Evolutionary conservation across 2,329 filamentous ascomycete species (phyloP), one percentile per base, ranked within the genome.

Genomic region (Raffaelea deltoideospora): DNA sequence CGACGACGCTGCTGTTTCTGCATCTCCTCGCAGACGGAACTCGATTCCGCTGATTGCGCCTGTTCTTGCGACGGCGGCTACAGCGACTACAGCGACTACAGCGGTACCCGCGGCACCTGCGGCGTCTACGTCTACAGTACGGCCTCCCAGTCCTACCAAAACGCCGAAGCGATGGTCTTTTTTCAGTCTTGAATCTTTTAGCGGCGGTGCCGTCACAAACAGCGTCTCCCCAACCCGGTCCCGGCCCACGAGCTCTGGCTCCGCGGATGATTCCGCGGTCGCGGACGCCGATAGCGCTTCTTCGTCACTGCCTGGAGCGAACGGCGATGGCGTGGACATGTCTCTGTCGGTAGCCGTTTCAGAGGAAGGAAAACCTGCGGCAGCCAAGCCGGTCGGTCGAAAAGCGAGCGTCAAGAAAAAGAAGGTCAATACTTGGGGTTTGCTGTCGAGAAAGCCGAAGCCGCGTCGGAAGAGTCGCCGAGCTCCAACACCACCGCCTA

Each of bases 401-500:
- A 57, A 56, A 37, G 36, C 49, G 23, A 50, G 50, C 41, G 57
- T 53, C 44, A 58, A 57, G 43, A 53, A 77, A 50, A 86, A 83
- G 58, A 81, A 77, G 50, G 81, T 88, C 40, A 80, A 76, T 76
- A 72, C 74, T 15, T 76, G 75, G 23, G 72, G 74, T 3, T 78
- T 81, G 39, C 60, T 85, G 8, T 71, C 72, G 14, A 64, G 70
- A 5, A 80, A 76, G 44, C 59, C 67, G 1, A 79, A 72, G 41
- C 50, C 63, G 15, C 61, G 64, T 14, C 50, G 44, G 60, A 64
- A 45, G 60, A 63, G 50, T 37, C 58, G 37, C 5, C 57, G 64
- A 20, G 61, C 64, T 28, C 59, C 65, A 18, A 69, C 68, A 9
- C 65, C 67, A 1, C 63, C 68, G 19, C 44, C 61, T 3, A 44